Evolutionary conservation across 768 basidiomycete genomes (phyloP), one percentile per base, ranked within the genome.

Genomic region (Phaeolepiota aurea): DNA sequence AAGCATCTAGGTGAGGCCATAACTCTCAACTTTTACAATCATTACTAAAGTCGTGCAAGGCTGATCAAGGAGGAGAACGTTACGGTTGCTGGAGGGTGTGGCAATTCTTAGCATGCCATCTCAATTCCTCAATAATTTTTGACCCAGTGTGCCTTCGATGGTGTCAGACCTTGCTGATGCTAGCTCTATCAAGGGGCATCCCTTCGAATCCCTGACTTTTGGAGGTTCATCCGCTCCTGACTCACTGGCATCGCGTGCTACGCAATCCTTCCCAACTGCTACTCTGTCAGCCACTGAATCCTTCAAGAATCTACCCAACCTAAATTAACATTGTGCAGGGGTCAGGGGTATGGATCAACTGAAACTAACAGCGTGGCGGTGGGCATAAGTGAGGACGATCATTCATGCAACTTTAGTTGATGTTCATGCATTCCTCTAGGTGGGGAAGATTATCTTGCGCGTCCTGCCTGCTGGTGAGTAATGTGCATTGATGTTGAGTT

Each of bases 291-390:
- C 44, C 14, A 20, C n/a, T 20, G 30, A 30, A 7, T 15, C 20
- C 1, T 12, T 30, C 13, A 16, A 20, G 14, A 31, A 20, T 16
- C 12, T 33, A 32, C 13, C 31, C 15, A 38, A n/a, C n/a, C n/a
- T n/a, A n/a, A n/a, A n/a, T n/a, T n/a, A n/a, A n/a, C n/a, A 38
- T 34, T 33, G n/a, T 32, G 30, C 32, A 64, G 62, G 53, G 53
- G 52, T 18, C 62, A 72, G 47, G 67, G 61, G 4, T 76, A 72
- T 45, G 72, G 73, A 4, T 54, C 69, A 47, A 72, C 75, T 13
- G 76, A 78, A 48, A 74, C 72, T 1, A 76, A 74, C 45, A 68
- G 69, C 18, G 55, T 71, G 18, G 69, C 70, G 3, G 60, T 59
- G 2, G 19, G 63, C 54, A 20, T 61, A 43, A 40, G 61, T 71